phyloP scores from a whole-genome alignment of 2,329 filamentous ascomycete genomes.

The Microsporum canis region DNA sequence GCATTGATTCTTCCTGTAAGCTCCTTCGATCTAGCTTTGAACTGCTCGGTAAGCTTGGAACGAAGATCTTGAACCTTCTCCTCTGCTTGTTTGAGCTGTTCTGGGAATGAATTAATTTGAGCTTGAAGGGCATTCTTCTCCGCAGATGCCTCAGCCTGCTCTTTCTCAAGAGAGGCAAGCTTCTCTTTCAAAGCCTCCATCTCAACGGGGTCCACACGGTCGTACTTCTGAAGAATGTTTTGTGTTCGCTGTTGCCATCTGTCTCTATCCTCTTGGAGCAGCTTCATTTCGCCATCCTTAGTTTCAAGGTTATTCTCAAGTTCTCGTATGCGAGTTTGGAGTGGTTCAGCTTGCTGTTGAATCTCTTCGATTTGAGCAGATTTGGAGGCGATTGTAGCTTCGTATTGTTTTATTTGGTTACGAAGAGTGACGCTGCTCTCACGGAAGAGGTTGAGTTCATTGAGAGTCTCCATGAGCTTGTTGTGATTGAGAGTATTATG shows the following conservation, averaged over 20 bases:
- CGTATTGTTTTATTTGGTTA: conserved; percentile 69
- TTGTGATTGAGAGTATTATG: conserved; percentile 68
- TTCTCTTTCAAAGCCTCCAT: conserved; percentile 78
- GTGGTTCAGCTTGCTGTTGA: conserved; percentile 62
- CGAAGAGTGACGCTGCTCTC: conserved; percentile 89
- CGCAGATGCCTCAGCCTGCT: conserved; percentile 54
- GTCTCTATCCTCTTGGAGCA: conserved; percentile 83
- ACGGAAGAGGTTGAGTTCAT: conserved; percentile 89
- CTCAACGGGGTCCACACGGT: conserved; percentile 86
- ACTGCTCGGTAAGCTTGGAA: conserved; percentile 37
- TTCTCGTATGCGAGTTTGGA: conserved; percentile 69
- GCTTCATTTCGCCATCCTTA: conserved; percentile 75
- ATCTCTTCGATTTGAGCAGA: conserved; percentile 63
- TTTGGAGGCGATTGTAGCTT: conserved; percentile 64
- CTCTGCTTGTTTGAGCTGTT: conserved; percentile 38
- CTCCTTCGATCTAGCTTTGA: conserved; percentile 49
- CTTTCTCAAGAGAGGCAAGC: conserved; percentile 53
- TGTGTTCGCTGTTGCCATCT: conserved; percentile 93
- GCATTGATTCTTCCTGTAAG: conserved; percentile 52
- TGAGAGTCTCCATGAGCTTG: conserved; percentile 86
- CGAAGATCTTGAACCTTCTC: conserved; percentile 41
- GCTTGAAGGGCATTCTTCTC: conserved; percentile 42
- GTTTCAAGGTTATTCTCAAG: conserved; percentile 70
- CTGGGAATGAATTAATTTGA: conserved; percentile 39
- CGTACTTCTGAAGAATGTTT: conserved; percentile 90